phyloP scores from a whole-genome alignment of 2,329 filamentous ascomycete genomes.

The Colletotrichum horii region DNA sequence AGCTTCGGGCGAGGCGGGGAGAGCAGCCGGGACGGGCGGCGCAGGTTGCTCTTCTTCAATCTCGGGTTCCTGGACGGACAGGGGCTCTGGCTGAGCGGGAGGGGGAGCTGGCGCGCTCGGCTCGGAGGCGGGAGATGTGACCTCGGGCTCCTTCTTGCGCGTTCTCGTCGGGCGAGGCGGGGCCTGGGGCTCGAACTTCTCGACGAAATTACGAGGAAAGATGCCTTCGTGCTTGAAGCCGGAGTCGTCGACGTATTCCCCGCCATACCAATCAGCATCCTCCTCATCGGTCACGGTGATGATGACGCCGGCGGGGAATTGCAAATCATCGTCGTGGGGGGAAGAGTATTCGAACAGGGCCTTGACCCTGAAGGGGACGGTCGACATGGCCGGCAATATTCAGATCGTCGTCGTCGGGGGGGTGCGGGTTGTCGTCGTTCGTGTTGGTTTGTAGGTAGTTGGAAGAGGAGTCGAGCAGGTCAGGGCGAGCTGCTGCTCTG shows the following conservation, averaged over 20 bases:
- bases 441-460: constrained; percentile 4
- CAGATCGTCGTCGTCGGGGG: constrained; percentile 1
- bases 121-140: constrained; percentile 27
- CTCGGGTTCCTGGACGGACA: constrained; percentile 37
- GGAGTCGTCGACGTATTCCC: constrained; percentile 80
- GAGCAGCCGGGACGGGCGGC: constrained; percentile 31
- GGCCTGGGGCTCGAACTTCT: constrained; percentile 90
- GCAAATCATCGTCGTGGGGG: constrained; percentile 92
- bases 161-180: constrained; percentile 83
- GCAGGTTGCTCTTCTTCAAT: constrained; percentile 36
- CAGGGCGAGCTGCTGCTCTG: constrained; percentile 14
- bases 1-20: constrained; percentile 36
- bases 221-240: constrained; percentile 83
- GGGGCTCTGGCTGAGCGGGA: constrained; percentile 33
- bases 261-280: constrained; percentile 91
- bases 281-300: constrained; percentile 94
- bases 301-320: constrained; percentile 83
- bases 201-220: constrained; percentile 96
- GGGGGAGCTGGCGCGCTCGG: constrained; percentile 33
- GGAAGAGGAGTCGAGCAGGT: constrained; percentile 18
- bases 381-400: constrained; percentile 21
- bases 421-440: not conserved
- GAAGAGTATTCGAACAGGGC: constrained; percentile 95
- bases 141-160: constrained; percentile 68
- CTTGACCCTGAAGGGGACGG: constrained; percentile 89